Evolutionary conservation across 2,329 filamentous ascomycete genomes (phyloP).

Genomic region (Nakataea oryzae): DNA sequence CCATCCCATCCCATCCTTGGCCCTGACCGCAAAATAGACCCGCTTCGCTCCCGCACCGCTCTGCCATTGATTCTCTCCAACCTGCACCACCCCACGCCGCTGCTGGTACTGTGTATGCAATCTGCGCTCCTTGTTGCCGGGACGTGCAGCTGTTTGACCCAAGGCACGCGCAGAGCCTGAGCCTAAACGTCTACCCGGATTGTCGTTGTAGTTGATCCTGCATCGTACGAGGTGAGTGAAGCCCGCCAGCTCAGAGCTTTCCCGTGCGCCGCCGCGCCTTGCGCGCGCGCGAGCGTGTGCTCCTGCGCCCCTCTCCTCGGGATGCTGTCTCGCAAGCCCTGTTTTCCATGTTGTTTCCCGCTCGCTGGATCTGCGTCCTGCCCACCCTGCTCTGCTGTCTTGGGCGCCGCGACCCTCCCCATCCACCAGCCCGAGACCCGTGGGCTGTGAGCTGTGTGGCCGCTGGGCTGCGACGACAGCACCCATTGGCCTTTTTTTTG

Average conservation of each 20-base stretch:
- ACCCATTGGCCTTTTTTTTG: neutral
- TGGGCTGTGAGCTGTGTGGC: neutral
- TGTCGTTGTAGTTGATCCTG: neutral
- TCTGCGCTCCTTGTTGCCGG: neutral
- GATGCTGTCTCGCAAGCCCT: neutral
- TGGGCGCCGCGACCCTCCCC: too few species aligned
- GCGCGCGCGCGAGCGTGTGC: too few species aligned
- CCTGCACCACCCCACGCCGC: conserved; percentile 27
- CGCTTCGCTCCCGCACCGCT: neutral
- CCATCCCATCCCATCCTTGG: neutral
- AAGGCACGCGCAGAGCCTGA: conserved; percentile 3
- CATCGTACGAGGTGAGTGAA: neutral
- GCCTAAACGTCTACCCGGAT: neutral
- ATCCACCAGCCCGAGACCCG: neutral
- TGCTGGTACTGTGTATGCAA: conserved; percentile 14
- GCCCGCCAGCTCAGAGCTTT: neutral
- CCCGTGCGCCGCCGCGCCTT: neutral
- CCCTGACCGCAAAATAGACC: neutral
- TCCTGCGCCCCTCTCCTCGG: neutral
- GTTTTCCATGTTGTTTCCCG: neutral
- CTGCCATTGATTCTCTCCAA: conserved; percentile 12
- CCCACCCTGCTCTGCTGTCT: neutral
- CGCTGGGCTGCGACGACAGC: conserved; percentile 6
- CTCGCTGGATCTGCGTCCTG: neutral
- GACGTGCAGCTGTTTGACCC: conserved; percentile 3